Conservation (phyloP, 805 yeast species). For the Pichia paraexigua region DNA sequence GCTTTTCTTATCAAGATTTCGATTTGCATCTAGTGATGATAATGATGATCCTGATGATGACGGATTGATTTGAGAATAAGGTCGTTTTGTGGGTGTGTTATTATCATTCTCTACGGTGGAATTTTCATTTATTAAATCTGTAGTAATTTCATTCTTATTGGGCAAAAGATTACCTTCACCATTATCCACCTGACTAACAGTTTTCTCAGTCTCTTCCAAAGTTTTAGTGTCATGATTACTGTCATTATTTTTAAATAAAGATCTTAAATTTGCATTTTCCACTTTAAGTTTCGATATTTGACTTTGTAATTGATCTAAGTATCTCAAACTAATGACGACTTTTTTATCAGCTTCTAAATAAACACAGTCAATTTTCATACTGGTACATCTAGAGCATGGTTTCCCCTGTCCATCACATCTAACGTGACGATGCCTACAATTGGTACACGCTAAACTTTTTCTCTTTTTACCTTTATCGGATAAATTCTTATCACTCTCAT, state of each 20-base stretch:
- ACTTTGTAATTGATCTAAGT: conserved; percentile 57
- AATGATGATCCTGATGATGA: background rate
- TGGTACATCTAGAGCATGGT: conserved; percentile 57
- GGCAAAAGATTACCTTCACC: too few relatives aligned
- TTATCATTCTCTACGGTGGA: too few relatives aligned
- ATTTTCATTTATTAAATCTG: background rate
- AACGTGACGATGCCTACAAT: conserved; percentile 66
- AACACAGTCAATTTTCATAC: conserved; percentile 53
- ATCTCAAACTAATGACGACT: conserved; percentile 64
- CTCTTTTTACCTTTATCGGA: conserved; percentile 13
- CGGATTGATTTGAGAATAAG: background rate
- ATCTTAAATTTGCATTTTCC: conserved; percentile 53
- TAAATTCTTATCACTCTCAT: background rate
- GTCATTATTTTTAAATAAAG: conserved; percentile 25
- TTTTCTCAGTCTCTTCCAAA: background rate
- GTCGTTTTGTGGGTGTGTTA: background rate
- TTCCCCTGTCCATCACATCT: conserved; percentile 67
- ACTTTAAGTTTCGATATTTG: conserved; percentile 57
- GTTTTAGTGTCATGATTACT: background rate
- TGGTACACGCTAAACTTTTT: conserved; percentile 38
- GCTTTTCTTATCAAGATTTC: conserved; percentile 10
- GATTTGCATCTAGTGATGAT: background rate
- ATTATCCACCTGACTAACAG: background rate
- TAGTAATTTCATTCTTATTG: background rate
- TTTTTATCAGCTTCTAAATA: conserved; percentile 67